phyloP scores from a whole-genome alignment of 306 rosid species.

The Sophora flavescens region DNA sequence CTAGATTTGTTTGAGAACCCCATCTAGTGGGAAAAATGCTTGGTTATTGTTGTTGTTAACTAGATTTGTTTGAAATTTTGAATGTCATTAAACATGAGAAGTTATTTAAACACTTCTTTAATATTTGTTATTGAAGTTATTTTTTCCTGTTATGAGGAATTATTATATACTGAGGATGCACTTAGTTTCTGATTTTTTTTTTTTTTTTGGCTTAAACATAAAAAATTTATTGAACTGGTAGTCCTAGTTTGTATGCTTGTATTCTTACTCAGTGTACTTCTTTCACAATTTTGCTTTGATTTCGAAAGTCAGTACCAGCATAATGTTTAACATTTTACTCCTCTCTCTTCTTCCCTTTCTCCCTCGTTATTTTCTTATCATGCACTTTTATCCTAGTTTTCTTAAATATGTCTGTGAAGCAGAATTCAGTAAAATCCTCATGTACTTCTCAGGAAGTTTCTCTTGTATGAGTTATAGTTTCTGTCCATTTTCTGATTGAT shows the following conservation, averaged over 20 bases:
- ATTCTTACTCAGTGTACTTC: constrained; percentile 44
- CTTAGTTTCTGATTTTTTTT: not conserved
- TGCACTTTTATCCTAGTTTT: not conserved
- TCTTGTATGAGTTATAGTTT: not conserved
- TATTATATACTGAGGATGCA: not conserved
- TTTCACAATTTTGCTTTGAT: constrained; percentile 53
- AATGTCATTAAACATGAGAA: no score
- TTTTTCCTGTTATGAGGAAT: not conserved
- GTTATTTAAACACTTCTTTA: not conserved
- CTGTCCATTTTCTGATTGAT: constrained; percentile 16
- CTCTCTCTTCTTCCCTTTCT: not conserved
- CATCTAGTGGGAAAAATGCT: no score
- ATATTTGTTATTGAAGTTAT: not conserved
- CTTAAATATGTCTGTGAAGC: not conserved
- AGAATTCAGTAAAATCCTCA: not conserved
- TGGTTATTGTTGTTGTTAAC: no score
- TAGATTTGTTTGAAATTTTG: no score
- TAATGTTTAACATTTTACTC: not conserved
- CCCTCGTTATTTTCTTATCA: not conserved
- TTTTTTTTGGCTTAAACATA: not conserved
- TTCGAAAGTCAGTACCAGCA: not conserved
- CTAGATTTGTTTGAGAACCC: not conserved
- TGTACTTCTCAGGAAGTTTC: not conserved
- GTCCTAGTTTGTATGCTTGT: not conserved
- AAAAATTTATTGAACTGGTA: not conserved